A percentile compares a stretch with the other conserved stretches of the same genome.
phyloP scores from a whole-genome alignment of 805 yeast species.

The Schwanniomyces vanrijiae region DNA sequence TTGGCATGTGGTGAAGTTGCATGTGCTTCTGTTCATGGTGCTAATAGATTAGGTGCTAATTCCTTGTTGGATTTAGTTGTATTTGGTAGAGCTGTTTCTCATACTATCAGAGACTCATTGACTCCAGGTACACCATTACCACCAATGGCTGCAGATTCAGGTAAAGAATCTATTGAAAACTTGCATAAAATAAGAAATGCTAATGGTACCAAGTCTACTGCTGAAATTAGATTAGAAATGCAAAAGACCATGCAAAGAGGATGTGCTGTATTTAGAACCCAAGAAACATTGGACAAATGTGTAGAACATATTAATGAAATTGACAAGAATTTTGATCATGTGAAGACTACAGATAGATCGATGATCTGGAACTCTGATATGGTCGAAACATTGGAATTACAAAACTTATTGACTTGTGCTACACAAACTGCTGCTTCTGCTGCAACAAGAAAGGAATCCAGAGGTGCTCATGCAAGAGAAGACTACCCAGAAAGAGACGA shows the following conservation, averaged over 20 bases:
- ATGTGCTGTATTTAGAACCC: slow-evolving; percentile 94
- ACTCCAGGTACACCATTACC: slow-evolving; percentile 87
- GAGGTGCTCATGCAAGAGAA: slow-evolving; percentile 99
- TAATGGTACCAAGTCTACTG: slow-evolving; percentile 76
- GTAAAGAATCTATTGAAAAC: slow-evolving; percentile 86
- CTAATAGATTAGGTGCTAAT: slow-evolving; percentile 98
- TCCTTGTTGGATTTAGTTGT: slow-evolving; percentile 94
- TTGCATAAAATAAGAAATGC: slow-evolving; percentile 87
- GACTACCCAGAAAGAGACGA: slow-evolving; percentile 97
- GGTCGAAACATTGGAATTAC: slow-evolving; percentile 93
- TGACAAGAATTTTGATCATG: slow-evolving; percentile 69
- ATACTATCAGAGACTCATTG: slow-evolving; percentile 80
- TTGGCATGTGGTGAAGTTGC: slow-evolving; percentile 99
- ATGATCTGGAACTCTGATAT: slow-evolving; percentile 99
- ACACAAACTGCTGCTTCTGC: slow-evolving; percentile 93
- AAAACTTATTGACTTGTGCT: slow-evolving; percentile 95
- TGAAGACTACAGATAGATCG: slow-evolving; percentile 89
- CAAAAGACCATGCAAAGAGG: slow-evolving; percentile 96
- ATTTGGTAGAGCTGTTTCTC: slow-evolving; percentile 97
- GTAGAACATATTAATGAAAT: slow-evolving; percentile 72
- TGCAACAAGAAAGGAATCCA: slow-evolving; percentile 91
- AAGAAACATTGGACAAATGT: slow-evolving; percentile 89
- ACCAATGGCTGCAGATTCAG: slow-evolving; percentile 82
- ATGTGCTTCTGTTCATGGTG: slow-evolving; percentile 98
- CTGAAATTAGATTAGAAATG: slow-evolving; percentile 87